These are phyloP conservation scores for Ephemerocybe angulata DNA, from an alignment of 768 basidiomycete genomes.

Conservation along the genomic window DNA sequence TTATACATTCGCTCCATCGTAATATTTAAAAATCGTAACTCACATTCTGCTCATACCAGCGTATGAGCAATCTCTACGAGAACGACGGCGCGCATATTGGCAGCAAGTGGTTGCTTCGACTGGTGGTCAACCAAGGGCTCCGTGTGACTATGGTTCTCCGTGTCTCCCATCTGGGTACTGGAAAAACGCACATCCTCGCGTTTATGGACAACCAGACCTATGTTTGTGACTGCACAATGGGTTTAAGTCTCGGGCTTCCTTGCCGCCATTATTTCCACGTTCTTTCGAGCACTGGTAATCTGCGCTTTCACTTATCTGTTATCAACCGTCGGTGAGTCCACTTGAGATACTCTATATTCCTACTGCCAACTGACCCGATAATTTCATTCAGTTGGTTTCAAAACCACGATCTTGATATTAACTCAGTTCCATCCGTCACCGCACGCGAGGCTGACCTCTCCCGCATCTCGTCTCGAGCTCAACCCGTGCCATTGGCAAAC, in stretches of 20 bases:
- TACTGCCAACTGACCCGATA: not conserved
- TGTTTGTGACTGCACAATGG: conserved; percentile 35
- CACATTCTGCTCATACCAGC: too few species aligned
- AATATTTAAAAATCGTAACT: too few species aligned
- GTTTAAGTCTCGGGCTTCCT: conserved; percentile 27
- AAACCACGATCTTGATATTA: conserved; percentile 11
- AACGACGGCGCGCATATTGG: conserved; percentile 29
- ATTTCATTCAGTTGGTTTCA: conserved; percentile 19
- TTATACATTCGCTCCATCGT: too few species aligned
- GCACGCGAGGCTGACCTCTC: not conserved
- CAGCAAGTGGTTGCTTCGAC: conserved; percentile 23
- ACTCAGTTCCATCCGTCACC: not conserved
- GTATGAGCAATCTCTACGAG: conserved; percentile 22
- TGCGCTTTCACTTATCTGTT: conserved; percentile 26
- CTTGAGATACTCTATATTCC: not conserved
- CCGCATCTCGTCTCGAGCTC: not conserved
- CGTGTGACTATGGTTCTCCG: not conserved
- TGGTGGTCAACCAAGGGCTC: conserved; percentile 18
- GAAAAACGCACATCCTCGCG: conserved; percentile 23
- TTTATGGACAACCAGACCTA: conserved; percentile 22
- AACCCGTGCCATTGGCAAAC: too few species aligned
- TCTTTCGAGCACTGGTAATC: not conserved
- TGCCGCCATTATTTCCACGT: conserved; percentile 32
- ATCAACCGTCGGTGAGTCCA: conserved; percentile 22
- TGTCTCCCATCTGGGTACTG: conserved; percentile 6